A percentile compares a stretch with the other conserved stretches of the same genome.
phyloP scores from a whole-genome alignment of 805 yeast species.

The Candida oleophila region DNA sequence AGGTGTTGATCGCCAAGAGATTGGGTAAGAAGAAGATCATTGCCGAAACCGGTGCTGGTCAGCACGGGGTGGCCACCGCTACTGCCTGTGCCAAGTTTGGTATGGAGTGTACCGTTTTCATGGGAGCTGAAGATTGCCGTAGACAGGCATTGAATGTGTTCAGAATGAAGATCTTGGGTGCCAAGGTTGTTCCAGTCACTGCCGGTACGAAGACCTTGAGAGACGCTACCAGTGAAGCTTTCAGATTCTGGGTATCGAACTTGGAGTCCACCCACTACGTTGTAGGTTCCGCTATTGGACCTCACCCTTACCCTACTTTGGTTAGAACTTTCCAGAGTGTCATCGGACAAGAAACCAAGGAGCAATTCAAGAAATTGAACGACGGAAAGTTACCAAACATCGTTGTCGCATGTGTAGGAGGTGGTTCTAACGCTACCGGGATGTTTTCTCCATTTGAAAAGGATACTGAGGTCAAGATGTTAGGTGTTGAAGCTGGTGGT shows the following conservation, averaged over 20 bases:
- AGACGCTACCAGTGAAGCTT: constrained; percentile 97
- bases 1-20: constrained; percentile 75
- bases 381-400: constrained; percentile 87
- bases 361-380: constrained; percentile 79
- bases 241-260: constrained; percentile 92
- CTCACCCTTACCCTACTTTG: constrained; percentile 97
- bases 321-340: constrained; percentile 98
- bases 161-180: constrained; percentile 96
- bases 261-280: constrained; percentile 86
- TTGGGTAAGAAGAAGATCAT: constrained; percentile 74
- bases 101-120: constrained; percentile 85
- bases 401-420: constrained; percentile 98
- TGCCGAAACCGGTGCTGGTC: constrained; percentile 94
- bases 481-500: constrained; percentile 99
- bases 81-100: constrained; percentile 94
- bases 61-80: constrained; percentile 91
- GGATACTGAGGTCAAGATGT: constrained; percentile 69
- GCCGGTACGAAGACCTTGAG: constrained; percentile 95
- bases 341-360: constrained; percentile 91
- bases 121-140: constrained; percentile 99
- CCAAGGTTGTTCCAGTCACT: constrained; percentile 88
- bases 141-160: constrained; percentile 98
- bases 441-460: constrained; percentile 92
- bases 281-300: constrained; percentile 98
- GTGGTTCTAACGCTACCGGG: constrained; percentile 97